These are phyloP conservation scores for Jatropha multifida DNA, from an alignment of 441 rosid genomes.

Conservation along the genomic window DNA sequence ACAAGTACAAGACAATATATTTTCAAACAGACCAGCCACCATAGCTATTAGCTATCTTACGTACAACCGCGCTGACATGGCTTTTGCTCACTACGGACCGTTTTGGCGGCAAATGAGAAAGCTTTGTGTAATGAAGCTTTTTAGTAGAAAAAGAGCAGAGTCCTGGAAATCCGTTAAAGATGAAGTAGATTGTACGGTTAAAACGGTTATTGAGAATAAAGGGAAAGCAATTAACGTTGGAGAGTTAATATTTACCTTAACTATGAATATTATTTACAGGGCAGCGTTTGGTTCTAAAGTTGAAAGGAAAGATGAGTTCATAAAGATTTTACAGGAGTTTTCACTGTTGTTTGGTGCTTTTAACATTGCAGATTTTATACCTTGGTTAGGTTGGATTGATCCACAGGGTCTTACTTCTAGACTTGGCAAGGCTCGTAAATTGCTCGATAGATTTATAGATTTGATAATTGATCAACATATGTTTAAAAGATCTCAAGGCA, in stretches of 20 bases:
- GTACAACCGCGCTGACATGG: slow-evolving; percentile 91
- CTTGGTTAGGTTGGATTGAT: slow-evolving; percentile 68
- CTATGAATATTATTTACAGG: slow-evolving; percentile 69
- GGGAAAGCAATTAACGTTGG: slow-evolving; percentile 71
- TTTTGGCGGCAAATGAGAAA: slow-evolving; percentile 98
- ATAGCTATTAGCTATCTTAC: slow-evolving; percentile 80
- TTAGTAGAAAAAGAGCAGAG: slow-evolving; percentile 90
- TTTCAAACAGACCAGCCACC: slow-evolving; percentile 87
- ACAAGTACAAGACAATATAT: slow-evolving; percentile 75
- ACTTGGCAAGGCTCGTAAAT: slow-evolving; percentile 56
- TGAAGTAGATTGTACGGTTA: slow-evolving; percentile 65
- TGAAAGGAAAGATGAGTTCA: slow-evolving; percentile 74
- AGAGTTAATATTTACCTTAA: slow-evolving; percentile 63
- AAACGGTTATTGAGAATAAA: slow-evolving; percentile 34
- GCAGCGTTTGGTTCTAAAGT: slow-evolving; percentile 78
- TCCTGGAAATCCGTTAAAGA: slow-evolving; percentile 92
- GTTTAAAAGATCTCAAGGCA: slow-evolving; percentile 34
- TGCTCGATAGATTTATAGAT: slow-evolving; percentile 79
- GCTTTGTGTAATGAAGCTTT: slow-evolving; percentile 82
- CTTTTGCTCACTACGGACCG: slow-evolving; percentile 93
- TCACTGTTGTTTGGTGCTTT: slow-evolving; percentile 96
- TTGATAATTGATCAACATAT: slow-evolving; percentile 75
- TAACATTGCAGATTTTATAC: slow-evolving; percentile 84
- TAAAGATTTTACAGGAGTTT: slow-evolving; percentile 78
- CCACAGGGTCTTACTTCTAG: slow-evolving; percentile 65